Base-by-base conservation (phyloP, 2,329 filamentous ascomycete species). In the Coniochaeta sp. region DNA sequence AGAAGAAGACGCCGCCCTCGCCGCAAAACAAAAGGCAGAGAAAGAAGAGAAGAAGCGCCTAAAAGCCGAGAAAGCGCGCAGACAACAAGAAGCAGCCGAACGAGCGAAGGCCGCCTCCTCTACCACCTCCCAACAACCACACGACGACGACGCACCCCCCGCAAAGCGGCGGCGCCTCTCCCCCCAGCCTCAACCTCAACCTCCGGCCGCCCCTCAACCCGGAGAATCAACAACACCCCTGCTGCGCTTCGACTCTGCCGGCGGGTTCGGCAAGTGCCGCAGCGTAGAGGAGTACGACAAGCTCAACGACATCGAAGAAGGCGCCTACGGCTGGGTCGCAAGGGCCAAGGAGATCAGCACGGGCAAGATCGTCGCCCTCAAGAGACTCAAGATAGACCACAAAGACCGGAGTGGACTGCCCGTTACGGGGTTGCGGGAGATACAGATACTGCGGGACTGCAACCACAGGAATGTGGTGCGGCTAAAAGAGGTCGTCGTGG, bases 281-380 rank as follows among this genome's bases (percentile, higher is more conserved):
- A 88, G 88, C 65, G 86, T 95, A 24, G 87, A 92, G 63, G 86
- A 89, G 63, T 99, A 91, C 71, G 89, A 96, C 62, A 87, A 89
- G 59, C 76, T 99, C 52, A 99, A 99, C 68, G 88, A 94, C 65
- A 99, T 99, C 62, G 94, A 97, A 69, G 94, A 99, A 72, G 94
- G 94, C 31, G 91, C 91, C 8, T 99, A 99, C 68, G 94, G 94
- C 45, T 92, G 86, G 81, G 94, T 99, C 4, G 91, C 91, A 51
- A 80, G 94, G 53, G 94, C 91, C 12, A 85, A 78, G 55, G 86
- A 95, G 61, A 75, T 79, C 28, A 72, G 75, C 4, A 92, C 88
- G 0, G 87, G 88, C 30, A 81, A 86, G 52, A 79, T 99, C 6
- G 91, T 97, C 18, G 94, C 94, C 13, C 74, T 99, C 57, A 99